Base-by-base conservation (phyloP, 2,329 filamentous ascomycete species). In the Exophiala mesophila region DNA sequence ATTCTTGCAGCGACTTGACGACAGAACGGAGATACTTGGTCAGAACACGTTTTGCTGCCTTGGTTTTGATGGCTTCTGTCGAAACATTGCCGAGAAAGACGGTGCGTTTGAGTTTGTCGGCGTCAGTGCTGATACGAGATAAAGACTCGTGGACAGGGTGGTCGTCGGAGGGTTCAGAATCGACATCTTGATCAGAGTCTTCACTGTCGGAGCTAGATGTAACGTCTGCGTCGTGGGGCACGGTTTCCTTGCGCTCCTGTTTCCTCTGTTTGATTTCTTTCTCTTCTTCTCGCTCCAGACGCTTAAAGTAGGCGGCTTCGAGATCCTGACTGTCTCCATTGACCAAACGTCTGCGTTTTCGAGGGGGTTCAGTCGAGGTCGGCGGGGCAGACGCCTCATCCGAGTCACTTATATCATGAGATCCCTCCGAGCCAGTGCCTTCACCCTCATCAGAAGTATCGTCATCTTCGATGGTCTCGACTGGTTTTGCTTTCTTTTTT, bases 51-150 rank as follows among this genome's bases (percentile, higher is more conserved):
- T 87, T 88, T 23, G 82, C 83, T 2, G 80, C 67, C 59, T 94
- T 94, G 19, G 85, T 88, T 36, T 80, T 85, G 57, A 97, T 87
- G 30, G 87, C 88, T 39, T 83, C 73, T 16, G 77, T 82, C 10
- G 88, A 88, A 33, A 98, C 87, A 59, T 98, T 98, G 58, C 85
- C 85, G 9, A 98, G 71, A 67, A 97, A 98, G 30, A 97, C 80
- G 5, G 92, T 98, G 43, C 92, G 84, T 44, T 78, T 78, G 6
- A 90, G 85, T 69, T 94, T 95, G 44, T 94, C 86, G 43, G 67
- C 63, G 4, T 60, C 55, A 44, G 61, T 52, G 41, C 46, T 47
- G 2, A 41, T 52, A 12, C 58, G 59, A 12, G 56, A 46, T 20
- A 67, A 32, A 31, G 61, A 59, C 52, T 70, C 64, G 59, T 71